A percentile compares a stretch with the other conserved stretches of the same genome.
Conservation (phyloP, 2,329 filamentous ascomycete species). For the Myotisia sp. region DNA sequence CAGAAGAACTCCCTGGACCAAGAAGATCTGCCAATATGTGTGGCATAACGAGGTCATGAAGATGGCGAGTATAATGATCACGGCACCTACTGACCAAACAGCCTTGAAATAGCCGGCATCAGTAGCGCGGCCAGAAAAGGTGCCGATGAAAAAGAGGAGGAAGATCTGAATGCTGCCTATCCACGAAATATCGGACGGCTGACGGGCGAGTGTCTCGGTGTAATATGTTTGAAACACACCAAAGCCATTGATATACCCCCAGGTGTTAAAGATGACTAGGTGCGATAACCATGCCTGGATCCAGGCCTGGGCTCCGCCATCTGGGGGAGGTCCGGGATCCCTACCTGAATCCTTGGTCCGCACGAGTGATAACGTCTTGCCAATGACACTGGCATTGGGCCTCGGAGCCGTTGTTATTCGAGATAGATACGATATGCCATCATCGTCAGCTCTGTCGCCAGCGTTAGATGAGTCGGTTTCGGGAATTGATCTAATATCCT, state of each 20-base stretch:
- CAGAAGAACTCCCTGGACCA: constrained; percentile 42
- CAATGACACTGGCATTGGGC: constrained; percentile 9
- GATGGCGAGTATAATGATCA: constrained; percentile 34
- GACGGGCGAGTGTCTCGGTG: constrained; percentile 24
- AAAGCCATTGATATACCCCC: constrained; percentile 41
- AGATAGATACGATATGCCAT: no score
- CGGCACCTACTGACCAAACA: constrained; percentile 29
- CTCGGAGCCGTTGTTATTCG: no score
- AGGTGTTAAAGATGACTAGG: constrained; percentile 44
- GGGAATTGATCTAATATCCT: no score
- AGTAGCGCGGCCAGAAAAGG: constrained; percentile 37
- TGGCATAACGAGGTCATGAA: constrained; percentile 38
- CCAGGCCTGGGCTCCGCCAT: constrained; percentile 44
- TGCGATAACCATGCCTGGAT: constrained; percentile 40
- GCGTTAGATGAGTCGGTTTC: no score
- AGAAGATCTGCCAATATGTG: constrained; percentile 37
- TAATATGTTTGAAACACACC: constrained; percentile 45
- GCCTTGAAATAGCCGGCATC: constrained; percentile 39
- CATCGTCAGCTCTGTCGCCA: no score
- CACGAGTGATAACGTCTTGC: constrained; percentile 23
- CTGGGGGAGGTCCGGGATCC: constrained; percentile 27
- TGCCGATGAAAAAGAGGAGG: constrained; percentile 37
- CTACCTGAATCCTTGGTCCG: constrained; percentile 25
- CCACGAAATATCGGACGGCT: constrained; percentile 39
- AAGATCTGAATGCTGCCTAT: constrained; percentile 40